Evolutionary conservation across 2,329 filamentous ascomycete genomes (phyloP), one percentile per base, ranked within the genome.

Genomic region (Cytospora piceae): DNA sequence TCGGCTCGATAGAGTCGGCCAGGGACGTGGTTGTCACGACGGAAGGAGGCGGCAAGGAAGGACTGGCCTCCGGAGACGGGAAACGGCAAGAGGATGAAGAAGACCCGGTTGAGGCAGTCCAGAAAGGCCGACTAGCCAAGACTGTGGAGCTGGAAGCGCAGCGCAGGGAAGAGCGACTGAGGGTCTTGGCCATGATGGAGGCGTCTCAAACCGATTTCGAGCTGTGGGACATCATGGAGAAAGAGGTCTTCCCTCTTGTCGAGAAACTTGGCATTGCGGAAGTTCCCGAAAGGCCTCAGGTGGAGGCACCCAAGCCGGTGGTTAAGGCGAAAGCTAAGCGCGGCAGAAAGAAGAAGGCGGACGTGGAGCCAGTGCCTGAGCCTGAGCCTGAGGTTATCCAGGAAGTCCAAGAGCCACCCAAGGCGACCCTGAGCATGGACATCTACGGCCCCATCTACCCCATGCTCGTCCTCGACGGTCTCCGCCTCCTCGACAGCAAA

Each of bases 211-310:
- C 85, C 0, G 91, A 94, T 70, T 77, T 82, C 24, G 85, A 86
- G 59, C 79, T 93, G 12, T 93, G 90, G 90, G 74, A 85, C 8
- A 75, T 90, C 3, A 80, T 94, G 73, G 86, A 92, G 67, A 74
- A 78, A 5, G 84, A 92, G 59, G 87, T 93, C 15, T 91, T 93
- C 70, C 79, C 82, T 1, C 76, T 88, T 68, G 83, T 89, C 0
- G 73, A 76, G 4, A 82, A 79, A 66, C 76, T 92, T 24, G 84
- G 87, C 14, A 79, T 91, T 15, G 73, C 78, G 61, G 74, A 78
- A 11, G 22, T 55, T 0, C 37, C 67, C 51, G 34, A 49, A 24
- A 32, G 52, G 27, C 49, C 53, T 4, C 7, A 24, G 46, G 51
- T 27, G 37, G 37, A 24, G 7, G 8, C 29, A n/a, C 32, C 57